Evolutionary conservation across 1,284 basidiomycete species (phyloP).

Genomic region (Heterobasidion irregulare): DNA sequence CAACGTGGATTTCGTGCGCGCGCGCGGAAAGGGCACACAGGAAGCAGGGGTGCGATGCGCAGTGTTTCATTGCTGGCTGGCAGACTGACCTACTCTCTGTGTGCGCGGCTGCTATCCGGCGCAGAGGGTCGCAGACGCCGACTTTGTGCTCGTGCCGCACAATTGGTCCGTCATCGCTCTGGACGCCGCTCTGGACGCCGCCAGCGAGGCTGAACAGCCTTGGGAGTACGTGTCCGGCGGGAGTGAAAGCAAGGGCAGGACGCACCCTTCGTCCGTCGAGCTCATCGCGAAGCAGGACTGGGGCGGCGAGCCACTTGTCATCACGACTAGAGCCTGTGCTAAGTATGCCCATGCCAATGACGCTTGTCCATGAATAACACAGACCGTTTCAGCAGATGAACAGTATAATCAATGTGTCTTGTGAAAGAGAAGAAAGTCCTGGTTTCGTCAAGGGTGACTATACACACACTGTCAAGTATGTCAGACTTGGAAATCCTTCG

Average conservation of each 20-base stretch:
- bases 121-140: constrained; percentile 16
- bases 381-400: too few species aligned
- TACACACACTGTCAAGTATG: too few species aligned
- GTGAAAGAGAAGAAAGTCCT: too few species aligned
- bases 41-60: not conserved
- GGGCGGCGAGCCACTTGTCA: not conserved
- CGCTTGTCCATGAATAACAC: too few species aligned
- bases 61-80: too few species aligned
- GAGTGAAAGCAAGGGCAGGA: constrained; percentile 24
- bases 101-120: too few species aligned
- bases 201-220: constrained; percentile 35
- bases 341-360: too few species aligned
- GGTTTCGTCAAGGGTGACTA: too few species aligned
- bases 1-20: constrained; percentile 4
- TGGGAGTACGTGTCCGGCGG: constrained; percentile 46
- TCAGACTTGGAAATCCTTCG: too few species aligned
- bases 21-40: constrained; percentile 17
- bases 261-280: constrained; percentile 32
- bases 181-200: constrained; percentile 32
- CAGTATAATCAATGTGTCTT: too few species aligned
- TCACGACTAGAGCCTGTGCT: too few species aligned
- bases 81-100: too few species aligned
- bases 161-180: constrained; percentile 45
- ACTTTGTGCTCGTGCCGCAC: constrained; percentile 45
- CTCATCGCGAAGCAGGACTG: constrained; percentile 20